A percentile compares a stretch with the other conserved stretches of the same genome.
Conservation (phyloP, 1,139 yeast species). For the Diutina neorugosa region DNA sequence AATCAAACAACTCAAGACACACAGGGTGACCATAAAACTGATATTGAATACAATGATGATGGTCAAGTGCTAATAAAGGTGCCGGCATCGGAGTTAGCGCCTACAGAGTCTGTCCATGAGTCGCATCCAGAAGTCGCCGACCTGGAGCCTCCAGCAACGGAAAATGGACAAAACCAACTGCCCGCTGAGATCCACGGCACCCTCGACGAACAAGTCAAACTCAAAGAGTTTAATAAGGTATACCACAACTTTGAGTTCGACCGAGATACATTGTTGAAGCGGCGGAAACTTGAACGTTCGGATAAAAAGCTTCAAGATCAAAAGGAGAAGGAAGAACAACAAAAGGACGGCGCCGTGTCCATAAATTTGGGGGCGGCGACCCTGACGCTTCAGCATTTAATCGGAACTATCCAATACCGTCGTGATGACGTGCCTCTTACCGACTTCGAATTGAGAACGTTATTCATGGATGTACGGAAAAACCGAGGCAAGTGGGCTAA, state of each 20-base stretch:
- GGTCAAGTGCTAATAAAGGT: constrained; percentile 20
- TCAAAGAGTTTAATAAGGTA: constrained; percentile 39
- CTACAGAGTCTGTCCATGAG: not conserved
- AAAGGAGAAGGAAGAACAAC: constrained; percentile 6
- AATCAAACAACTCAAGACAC: constrained; percentile 29
- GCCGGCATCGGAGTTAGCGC: constrained; percentile 16
- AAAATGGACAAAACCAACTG: not conserved
- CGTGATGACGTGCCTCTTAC: constrained; percentile 64
- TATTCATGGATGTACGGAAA: constrained; percentile 86
- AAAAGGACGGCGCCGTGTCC: constrained; percentile 3
- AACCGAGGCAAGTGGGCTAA: constrained; percentile 96
- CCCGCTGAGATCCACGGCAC: constrained; percentile 5
- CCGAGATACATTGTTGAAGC: constrained; percentile 61
- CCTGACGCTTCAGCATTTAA: constrained; percentile 70
- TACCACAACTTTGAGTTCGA: constrained; percentile 84
- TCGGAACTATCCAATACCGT: constrained; percentile 65
- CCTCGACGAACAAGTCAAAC: constrained; percentile 25
- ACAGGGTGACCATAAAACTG: constrained; percentile 8
- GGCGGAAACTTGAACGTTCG: constrained; percentile 69
- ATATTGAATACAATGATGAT: constrained; percentile 13
- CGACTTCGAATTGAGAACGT: constrained; percentile 75
- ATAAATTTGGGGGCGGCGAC: constrained; percentile 66
- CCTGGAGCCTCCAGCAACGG: not conserved
- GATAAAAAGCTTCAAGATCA: constrained; percentile 53
- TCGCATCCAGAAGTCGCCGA: constrained; percentile 3